These are phyloP conservation scores for Akanthomyces lecanii DNA, from an alignment of 2,329 filamentous ascomycete species.

Conservation along the genomic window DNA sequence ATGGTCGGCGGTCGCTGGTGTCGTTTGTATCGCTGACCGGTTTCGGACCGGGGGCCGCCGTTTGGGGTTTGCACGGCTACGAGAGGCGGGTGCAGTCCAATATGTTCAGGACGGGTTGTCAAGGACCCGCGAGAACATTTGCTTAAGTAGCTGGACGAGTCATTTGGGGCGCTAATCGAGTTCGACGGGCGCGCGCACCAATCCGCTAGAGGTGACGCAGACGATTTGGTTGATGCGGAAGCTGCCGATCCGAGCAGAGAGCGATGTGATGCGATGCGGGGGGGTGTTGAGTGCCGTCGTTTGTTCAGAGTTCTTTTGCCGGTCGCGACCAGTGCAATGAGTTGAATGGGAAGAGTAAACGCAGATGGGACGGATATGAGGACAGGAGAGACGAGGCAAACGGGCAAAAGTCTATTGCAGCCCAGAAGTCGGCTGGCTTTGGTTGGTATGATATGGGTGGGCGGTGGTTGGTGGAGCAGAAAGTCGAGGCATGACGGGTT, in stretches of 20 bases:
- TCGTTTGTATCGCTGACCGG: neutral
- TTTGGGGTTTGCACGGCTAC: neutral
- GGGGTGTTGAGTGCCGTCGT: neutral
- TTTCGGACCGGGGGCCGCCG: neutral
- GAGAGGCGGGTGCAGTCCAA: neutral
- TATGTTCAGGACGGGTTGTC: too few species aligned
- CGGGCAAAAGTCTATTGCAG: neutral
- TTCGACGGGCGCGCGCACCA: neutral
- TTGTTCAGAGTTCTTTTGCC: too few species aligned
- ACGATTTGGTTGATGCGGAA: neutral
- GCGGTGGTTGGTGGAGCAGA: constrained; percentile 1
- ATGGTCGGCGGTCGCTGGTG: neutral
- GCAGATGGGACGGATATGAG: neutral
- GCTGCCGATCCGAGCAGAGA: neutral
- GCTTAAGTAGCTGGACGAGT: neutral
- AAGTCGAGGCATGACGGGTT: neutral
- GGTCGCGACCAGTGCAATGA: neutral
- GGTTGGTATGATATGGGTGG: neutral
- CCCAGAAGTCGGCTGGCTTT: neutral
- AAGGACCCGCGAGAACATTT: neutral
- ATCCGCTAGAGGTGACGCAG: neutral
- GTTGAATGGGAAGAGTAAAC: neutral
- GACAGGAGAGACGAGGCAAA: neutral
- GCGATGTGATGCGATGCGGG: neutral
- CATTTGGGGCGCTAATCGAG: neutral